phyloP scores from a whole-genome alignment of 495 filamentous ascomycete species.

The Penicillium herquei region DNA sequence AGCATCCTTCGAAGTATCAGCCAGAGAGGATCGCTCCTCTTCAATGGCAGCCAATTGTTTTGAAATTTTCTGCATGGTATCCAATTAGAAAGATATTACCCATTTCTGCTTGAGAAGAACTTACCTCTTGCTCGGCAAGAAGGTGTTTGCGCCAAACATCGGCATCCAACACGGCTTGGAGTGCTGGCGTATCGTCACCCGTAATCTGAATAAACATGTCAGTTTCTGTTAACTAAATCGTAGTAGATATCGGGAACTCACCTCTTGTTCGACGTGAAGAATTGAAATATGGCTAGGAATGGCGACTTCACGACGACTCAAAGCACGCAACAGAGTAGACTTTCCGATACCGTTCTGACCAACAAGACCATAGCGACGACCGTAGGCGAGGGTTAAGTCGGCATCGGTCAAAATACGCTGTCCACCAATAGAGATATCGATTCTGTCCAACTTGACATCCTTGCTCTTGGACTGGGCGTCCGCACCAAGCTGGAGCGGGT shows the following conservation, averaged over 20 bases:
- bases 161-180: slow-evolving; percentile 95
- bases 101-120: slow-evolving; percentile 17
- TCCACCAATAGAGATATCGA: slow-evolving; percentile 91
- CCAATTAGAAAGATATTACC: slow-evolving; percentile 13
- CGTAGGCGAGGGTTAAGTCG: slow-evolving; percentile 84
- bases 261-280: slow-evolving; percentile 98
- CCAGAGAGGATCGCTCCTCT: slow-evolving; percentile 71
- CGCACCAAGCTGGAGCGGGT: slow-evolving; percentile 86
- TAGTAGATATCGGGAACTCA: slow-evolving; percentile 25
- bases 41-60: slow-evolving; percentile 77
- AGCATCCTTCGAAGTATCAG: slow-evolving; percentile 83
- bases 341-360: slow-evolving; percentile 99
- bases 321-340: slow-evolving; percentile 85
- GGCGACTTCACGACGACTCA: slow-evolving; percentile 90
- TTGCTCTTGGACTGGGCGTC: slow-evolving; percentile 82
- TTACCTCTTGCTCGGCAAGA: slow-evolving; percentile 80
- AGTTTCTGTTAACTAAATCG: not conserved
- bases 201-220: slow-evolving; percentile 60
- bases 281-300: slow-evolving; percentile 98
- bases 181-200: slow-evolving; percentile 91
- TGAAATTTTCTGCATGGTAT: slow-evolving; percentile 67
- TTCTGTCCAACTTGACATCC: slow-evolving; percentile 96
- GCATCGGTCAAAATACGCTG: slow-evolving; percentile 88
- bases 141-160: slow-evolving; percentile 99
- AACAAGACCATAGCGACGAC: slow-evolving; percentile 93